Percentiles rank a stretch among this genome's conserved stretches.
Evolutionary conservation across 768 basidiomycete genomes (phyloP).

Genomic region (Hygrocybe coccinea): DNA sequence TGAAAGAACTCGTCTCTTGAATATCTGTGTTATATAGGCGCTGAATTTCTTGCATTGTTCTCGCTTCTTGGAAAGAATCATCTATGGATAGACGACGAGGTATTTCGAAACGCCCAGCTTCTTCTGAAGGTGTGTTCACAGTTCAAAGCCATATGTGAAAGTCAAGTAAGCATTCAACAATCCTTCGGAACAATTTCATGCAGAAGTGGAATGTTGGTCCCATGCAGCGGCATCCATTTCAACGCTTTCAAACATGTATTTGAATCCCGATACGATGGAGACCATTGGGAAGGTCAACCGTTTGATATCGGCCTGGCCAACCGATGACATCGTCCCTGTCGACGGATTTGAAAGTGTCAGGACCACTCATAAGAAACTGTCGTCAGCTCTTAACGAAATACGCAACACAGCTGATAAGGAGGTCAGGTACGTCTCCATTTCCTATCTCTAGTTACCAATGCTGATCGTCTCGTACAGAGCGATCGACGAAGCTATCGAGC

Average conservation of each 20-base stretch:
- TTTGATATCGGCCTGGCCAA: slow-evolving; percentile 64
- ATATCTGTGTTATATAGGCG: too few relatives aligned
- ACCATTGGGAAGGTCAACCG: slow-evolving; percentile 71
- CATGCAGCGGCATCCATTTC: slow-evolving; percentile 59
- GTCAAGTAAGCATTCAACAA: too few relatives aligned
- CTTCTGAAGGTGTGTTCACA: slow-evolving; percentile 60
- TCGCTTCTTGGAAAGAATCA: not conserved
- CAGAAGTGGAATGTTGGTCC: slow-evolving; percentile 76
- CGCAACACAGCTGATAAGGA: slow-evolving; percentile 56
- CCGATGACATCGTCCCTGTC: slow-evolving; percentile 60
- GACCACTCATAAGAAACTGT: slow-evolving; percentile 57
- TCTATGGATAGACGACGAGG: slow-evolving; percentile 66
- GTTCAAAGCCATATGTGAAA: slow-evolving; percentile 5
- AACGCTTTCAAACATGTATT: slow-evolving; percentile 50
- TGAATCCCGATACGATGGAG: slow-evolving; percentile 46
- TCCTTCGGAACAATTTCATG: not conserved
- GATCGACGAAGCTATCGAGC: slow-evolving; percentile 68
- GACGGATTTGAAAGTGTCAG: slow-evolving; percentile 66
- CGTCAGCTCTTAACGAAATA: slow-evolving; percentile 58
- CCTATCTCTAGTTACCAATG: slow-evolving; percentile 5
- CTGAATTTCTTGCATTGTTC: not conserved
- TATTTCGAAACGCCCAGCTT: slow-evolving; percentile 57
- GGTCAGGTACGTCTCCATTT: slow-evolving; percentile 44
- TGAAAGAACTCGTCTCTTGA: too few relatives aligned
- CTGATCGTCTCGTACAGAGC: slow-evolving; percentile 41